phyloP scores from a whole-genome alignment of 1,284 basidiomycete genomes.

The Pholiota adiposa region DNA sequence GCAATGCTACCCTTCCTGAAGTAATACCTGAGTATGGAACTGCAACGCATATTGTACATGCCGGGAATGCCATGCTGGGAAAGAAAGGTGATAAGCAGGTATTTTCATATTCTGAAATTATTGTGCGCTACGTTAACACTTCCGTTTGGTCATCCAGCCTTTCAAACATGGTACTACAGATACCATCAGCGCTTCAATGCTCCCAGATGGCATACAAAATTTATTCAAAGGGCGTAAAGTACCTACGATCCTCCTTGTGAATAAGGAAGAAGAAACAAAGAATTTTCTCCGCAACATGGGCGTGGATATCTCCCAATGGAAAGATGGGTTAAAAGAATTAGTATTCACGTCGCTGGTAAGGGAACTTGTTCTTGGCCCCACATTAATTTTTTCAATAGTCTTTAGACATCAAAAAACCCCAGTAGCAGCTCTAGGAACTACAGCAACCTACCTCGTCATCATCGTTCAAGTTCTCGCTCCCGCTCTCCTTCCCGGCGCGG shows the following conservation, averaged over 20 bases:
- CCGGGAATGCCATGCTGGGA: constrained; percentile 26
- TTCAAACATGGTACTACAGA: constrained; percentile 29
- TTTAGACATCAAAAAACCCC: not conserved
- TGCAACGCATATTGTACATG: constrained; percentile 26
- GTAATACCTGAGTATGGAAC: constrained; percentile 20
- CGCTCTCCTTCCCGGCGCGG: constrained; percentile 5
- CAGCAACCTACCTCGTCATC: not conserved
- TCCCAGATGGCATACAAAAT: constrained; percentile 25
- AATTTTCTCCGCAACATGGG: constrained; percentile 33
- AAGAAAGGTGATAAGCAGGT: constrained; percentile 17
- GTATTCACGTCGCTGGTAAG: constrained; percentile 20
- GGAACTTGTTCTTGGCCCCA: not conserved
- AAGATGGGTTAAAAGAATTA: constrained; percentile 32
- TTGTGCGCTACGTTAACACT: not conserved
- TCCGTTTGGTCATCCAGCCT: constrained; percentile 11
- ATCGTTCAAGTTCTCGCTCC: constrained; percentile 4
- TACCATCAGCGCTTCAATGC: constrained; percentile 19
- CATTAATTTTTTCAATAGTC: not conserved
- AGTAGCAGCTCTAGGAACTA: not conserved
- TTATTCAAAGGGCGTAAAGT: constrained; percentile 23
- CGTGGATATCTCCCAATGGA: constrained; percentile 36
- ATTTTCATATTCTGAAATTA: constrained; percentile 14
- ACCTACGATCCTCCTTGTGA: constrained; percentile 40
- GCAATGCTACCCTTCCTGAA: constrained; percentile 31
- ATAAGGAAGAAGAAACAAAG: constrained; percentile 28